Conservation (phyloP, 2,329 filamentous ascomycete species). For the Cytospora leucostoma region DNA sequence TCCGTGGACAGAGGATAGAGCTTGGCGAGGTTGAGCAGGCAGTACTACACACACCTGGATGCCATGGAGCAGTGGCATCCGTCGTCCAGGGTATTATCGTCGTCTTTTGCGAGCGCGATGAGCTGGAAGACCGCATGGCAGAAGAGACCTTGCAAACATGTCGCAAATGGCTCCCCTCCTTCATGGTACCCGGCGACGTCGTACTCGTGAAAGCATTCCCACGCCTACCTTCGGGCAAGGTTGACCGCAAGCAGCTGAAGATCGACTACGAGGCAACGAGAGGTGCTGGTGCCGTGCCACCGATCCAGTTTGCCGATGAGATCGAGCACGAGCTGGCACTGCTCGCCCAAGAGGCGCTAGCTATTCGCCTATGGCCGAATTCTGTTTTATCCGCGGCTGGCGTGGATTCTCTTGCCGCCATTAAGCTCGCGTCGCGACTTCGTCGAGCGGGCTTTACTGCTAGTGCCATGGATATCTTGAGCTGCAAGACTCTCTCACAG, state of each 20-base stretch:
- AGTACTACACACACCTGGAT: slow-evolving; percentile 59
- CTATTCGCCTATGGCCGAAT: slow-evolving; percentile 32
- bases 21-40: slow-evolving; percentile 77
- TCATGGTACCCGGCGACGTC: slow-evolving; percentile 80
- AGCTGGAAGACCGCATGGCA: slow-evolving; percentile 38
- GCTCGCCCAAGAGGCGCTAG: slow-evolving; percentile 35
- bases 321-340: slow-evolving; percentile 40
- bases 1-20: slow-evolving; percentile 81
- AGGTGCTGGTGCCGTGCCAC: background rate
- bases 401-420: slow-evolving; percentile 46
- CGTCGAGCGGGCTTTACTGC: slow-evolving; percentile 57
- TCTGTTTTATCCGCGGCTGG: slow-evolving; percentile 39
- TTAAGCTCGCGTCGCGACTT: slow-evolving; percentile 62
- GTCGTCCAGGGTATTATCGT: slow-evolving; percentile 71
- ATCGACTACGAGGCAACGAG: slow-evolving; percentile 47
- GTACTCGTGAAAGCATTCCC: slow-evolving; percentile 67
- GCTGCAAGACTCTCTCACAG: slow-evolving; percentile 46
- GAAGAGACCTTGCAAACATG: slow-evolving; percentile 59
- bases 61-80: slow-evolving; percentile 66
- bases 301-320: slow-evolving; percentile 32
- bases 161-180: slow-evolving; percentile 73
- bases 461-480: slow-evolving; percentile 63
- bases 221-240: slow-evolving; percentile 78
- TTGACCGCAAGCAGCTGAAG: slow-evolving; percentile 69
- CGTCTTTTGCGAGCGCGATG: slow-evolving; percentile 67